Conservation (phyloP, 352 stramenopile species). For the Phytophthora constricta region DNA sequence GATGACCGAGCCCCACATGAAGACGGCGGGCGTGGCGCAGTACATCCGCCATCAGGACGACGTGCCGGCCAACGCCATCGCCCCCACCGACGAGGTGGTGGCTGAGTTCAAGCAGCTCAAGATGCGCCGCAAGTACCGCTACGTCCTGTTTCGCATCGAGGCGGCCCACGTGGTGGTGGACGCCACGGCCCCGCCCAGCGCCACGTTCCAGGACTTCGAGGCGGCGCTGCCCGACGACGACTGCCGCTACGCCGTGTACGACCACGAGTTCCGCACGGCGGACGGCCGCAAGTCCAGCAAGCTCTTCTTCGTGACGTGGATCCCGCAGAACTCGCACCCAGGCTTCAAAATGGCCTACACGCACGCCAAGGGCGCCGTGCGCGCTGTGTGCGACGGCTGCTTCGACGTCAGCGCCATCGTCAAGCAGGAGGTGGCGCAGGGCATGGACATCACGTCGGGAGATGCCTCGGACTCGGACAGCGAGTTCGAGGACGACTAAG, state of each 20-base stretch:
- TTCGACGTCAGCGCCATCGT: constrained; percentile 81
- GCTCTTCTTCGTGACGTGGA: constrained; percentile 90
- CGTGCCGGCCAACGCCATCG: constrained; percentile 74
- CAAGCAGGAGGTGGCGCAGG: constrained; percentile 76
- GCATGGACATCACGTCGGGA: constrained; percentile 63
- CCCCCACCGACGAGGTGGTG: constrained; percentile 60
- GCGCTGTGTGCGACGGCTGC: constrained; percentile 77
- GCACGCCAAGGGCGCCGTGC: constrained; percentile 85
- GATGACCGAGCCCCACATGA: constrained; percentile 86
- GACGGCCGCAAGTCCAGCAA: constrained; percentile 90
- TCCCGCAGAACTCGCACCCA: constrained; percentile 83
- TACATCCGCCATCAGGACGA: constrained; percentile 82
- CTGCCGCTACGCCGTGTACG: constrained; percentile 88
- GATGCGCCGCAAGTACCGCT: constrained; percentile 89
- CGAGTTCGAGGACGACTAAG: constrained; percentile 81
- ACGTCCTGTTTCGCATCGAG: constrained; percentile 85
- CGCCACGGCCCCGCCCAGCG: constrained; percentile 50
- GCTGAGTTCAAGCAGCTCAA: constrained; percentile 89
- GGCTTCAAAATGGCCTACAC: constrained; percentile 90
- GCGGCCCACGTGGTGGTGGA: constrained; percentile 73
- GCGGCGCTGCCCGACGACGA: constrained; percentile 77
- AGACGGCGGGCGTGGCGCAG: constrained; percentile 82
- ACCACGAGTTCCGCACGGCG: constrained; percentile 78
- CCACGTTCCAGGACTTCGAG: constrained; percentile 63
- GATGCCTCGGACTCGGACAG: constrained; percentile 84